Percentiles rank a stretch among this genome's conserved stretches.
phyloP scores from a whole-genome alignment of 139 green algal species.

The Chlamydomonas schloesseri region DNA sequence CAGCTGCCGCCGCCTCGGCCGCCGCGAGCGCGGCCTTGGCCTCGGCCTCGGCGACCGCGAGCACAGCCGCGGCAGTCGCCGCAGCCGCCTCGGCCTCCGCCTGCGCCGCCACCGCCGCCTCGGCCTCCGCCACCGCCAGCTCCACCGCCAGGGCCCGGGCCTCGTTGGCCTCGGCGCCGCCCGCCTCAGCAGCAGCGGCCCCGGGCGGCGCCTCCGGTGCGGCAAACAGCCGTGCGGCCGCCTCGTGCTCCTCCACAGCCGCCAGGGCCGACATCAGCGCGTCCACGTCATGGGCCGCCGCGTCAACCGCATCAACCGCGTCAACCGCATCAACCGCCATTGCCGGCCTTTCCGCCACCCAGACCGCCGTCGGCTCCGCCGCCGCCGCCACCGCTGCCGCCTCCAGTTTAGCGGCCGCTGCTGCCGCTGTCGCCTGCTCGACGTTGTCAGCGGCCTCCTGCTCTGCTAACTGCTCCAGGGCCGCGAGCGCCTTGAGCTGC shows the following conservation, averaged over 20 bases:
- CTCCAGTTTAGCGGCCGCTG: neutral
- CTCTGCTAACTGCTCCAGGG: neutral
- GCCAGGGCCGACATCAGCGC: neutral
- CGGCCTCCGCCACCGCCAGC: neutral
- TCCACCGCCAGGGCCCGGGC: too few species aligned
- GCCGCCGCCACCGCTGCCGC: neutral
- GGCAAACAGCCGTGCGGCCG: neutral
- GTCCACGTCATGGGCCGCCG: neutral
- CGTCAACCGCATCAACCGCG: neutral
- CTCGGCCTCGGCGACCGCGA: neutral
- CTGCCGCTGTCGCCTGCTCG: too few species aligned
- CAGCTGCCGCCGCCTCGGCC: neutral
- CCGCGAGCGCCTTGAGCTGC: too few species aligned
- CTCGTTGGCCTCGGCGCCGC: too few species aligned
- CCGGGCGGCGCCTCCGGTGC: too few species aligned
- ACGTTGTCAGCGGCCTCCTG: too few species aligned
- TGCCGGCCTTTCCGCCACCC: neutral
- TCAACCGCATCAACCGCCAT: neutral
- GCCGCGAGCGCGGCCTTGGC: neutral
- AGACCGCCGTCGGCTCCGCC: neutral
- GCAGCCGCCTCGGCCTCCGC: neutral
- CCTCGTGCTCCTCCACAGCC: neutral
- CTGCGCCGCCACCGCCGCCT: neutral
- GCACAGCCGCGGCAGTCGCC: neutral
- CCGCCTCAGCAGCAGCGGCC: too few species aligned